Evolutionary conservation across 371 early-diverging fungal species (phyloP).

Genomic region (Funneliformis caledonium): DNA sequence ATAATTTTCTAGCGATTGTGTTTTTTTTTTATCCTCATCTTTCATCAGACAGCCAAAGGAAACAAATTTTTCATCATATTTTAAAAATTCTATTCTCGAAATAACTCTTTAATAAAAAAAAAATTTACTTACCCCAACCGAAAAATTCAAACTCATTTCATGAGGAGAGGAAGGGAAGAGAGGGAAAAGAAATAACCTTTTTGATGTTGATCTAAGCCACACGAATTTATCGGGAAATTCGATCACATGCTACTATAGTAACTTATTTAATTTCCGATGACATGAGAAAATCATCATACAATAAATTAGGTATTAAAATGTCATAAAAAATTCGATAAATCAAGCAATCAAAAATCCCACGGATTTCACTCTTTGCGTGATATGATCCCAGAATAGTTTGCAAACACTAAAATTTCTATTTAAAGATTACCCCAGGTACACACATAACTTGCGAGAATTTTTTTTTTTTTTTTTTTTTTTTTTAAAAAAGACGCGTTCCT

Average conservation of each 20-base stretch:
- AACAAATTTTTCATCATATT: background rate
- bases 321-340: too few species aligned
- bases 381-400: background rate
- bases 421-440: background rate
- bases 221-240: too few species aligned
- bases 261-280: too few species aligned
- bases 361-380: background rate
- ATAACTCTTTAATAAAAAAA: background rate
- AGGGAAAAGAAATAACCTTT: too few species aligned
- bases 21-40: background rate
- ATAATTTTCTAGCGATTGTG: background rate
- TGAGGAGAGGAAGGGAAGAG: too few species aligned
- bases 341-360: background rate
- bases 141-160: background rate
- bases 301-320: too few species aligned
- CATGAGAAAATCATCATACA: too few species aligned
- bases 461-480: background rate
- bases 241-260: too few species aligned
- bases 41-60: conserved; percentile 1
- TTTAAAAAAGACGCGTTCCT: background rate
- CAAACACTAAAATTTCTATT: background rate
- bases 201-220: background rate
- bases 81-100: background rate
- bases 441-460: too few species aligned
- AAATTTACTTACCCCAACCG: background rate